A percentile compares a stretch with the other conserved stretches of the same genome.
These are phyloP conservation scores for Rubroboletus pulcherrimus DNA, from an alignment of 768 basidiomycete species.

Conservation along the genomic window DNA sequence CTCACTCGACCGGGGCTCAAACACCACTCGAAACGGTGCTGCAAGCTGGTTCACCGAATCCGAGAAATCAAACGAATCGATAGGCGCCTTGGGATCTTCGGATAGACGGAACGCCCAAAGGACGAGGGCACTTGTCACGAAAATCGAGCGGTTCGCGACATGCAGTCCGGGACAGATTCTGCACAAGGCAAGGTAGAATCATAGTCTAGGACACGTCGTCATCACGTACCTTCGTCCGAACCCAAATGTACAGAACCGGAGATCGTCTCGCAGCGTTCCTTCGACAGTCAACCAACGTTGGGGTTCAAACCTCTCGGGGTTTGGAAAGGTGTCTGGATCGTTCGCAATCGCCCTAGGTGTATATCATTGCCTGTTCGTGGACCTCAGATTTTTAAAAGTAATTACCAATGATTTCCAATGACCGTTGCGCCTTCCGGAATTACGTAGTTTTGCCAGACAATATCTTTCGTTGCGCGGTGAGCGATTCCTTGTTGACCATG, in stretches of 20 bases:
- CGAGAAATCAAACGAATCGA: neutral
- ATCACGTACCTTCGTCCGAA: constrained; percentile 4
- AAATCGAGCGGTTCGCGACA: constrained; percentile 5
- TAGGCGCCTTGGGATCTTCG: neutral
- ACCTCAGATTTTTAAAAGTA: neutral
- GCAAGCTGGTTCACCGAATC: neutral
- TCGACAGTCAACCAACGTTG: constrained; percentile 3
- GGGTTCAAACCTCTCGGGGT: constrained; percentile 2
- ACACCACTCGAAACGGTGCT: neutral
- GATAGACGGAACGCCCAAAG: constrained; percentile 5
- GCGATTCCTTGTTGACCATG: neutral
- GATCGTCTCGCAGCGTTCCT: neutral
- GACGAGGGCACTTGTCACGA: neutral
- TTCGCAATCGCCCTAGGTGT: constrained; percentile 5
- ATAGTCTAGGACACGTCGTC: too few relatives aligned
- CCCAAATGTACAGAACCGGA: constrained; percentile 5
- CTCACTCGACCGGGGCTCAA: neutral
- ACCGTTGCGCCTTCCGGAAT: constrained; percentile 7
- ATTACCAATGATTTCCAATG: constrained; percentile 8
- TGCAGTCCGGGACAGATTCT: constrained; percentile 6
- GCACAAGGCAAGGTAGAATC: neutral
- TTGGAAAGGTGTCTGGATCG: constrained; percentile 2
- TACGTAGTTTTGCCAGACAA: constrained; percentile 3
- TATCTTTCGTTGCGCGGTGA: constrained; percentile 5
- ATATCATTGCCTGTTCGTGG: neutral